These are phyloP conservation scores for Penicillium salamii DNA, from an alignment of 495 filamentous ascomycete genomes.

Conservation along the genomic window DNA sequence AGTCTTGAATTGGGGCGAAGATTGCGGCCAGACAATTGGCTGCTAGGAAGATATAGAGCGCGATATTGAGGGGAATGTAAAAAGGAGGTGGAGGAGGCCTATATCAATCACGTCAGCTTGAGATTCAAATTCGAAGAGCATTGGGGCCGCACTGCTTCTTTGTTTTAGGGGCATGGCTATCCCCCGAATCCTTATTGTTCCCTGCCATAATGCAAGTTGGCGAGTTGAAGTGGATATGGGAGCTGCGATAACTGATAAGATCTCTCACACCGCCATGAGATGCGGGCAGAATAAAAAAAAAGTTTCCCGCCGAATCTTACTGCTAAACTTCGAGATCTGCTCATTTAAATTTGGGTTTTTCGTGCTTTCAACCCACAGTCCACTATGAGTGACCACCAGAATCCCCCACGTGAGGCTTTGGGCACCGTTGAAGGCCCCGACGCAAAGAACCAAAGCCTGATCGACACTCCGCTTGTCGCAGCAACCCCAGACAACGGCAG, in stretches of 20 bases:
- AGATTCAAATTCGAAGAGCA: not conserved
- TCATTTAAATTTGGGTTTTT: not conserved
- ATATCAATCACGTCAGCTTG: constrained; percentile 16
- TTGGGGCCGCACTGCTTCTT: constrained; percentile 31
- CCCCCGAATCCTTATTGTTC: not conserved
- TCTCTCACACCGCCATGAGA: constrained; percentile 31
- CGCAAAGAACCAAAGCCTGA: constrained; percentile 21
- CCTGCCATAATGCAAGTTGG: constrained; percentile 13
- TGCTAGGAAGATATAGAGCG: constrained; percentile 73
- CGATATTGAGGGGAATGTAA: constrained; percentile 65
- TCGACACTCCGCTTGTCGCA: constrained; percentile 36
- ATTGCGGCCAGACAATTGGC: constrained; percentile 75
- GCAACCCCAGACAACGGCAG: constrained; percentile 38
- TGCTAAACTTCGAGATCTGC: constrained; percentile 22
- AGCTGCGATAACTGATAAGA: constrained; percentile 31
- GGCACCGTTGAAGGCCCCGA: constrained; percentile 20
- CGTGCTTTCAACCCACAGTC: constrained; percentile 4
- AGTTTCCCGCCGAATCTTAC: constrained; percentile 25
- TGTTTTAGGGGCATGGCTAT: constrained; percentile 14
- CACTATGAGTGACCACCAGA: constrained; percentile 45
- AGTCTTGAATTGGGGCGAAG: constrained; percentile 92
- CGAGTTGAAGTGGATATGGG: not conserved
- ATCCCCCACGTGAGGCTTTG: constrained; percentile 5
- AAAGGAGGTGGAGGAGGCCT: constrained; percentile 55
- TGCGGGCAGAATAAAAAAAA: constrained; percentile 36